Conservation (phyloP, 345 rosid species). For the Citrus glauca region DNA sequence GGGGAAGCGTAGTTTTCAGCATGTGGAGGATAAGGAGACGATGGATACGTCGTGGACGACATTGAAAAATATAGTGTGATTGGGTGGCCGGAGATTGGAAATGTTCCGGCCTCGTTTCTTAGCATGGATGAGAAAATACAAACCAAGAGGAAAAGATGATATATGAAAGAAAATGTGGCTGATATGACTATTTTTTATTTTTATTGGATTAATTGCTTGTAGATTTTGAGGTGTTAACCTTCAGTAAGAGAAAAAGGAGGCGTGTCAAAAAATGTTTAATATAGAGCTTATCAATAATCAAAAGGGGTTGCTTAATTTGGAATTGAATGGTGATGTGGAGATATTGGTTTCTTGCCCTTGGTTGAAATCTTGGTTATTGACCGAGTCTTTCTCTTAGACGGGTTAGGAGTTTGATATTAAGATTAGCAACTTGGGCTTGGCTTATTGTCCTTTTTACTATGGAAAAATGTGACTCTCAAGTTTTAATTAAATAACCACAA, state of each 20-base stretch:
- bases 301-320: conserved; percentile 26
- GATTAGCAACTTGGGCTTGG: neutral
- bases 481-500: too few species aligned
- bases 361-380: conserved; percentile 24
- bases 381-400: conserved; percentile 42
- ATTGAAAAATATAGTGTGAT: neutral
- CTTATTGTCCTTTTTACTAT: neutral
- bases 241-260: conserved; percentile 20
- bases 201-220: neutral
- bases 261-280: neutral
- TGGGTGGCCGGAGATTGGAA: conserved; percentile 44
- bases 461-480: too few species aligned
- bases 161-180: neutral
- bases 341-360: conserved; percentile 26
- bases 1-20: conserved; percentile 27
- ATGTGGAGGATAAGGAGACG: neutral
- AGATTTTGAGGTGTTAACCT: neutral
- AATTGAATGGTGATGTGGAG: conserved; percentile 28
- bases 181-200: neutral
- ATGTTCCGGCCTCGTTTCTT: conserved; percentile 44
- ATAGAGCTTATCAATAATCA: neutral
- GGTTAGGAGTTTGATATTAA: conserved; percentile 21
- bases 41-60: conserved; percentile 23
- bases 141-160: neutral
- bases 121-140: conserved; percentile 24